A percentile compares a stretch with the other conserved stretches of the same genome.
Evolutionary conservation across 129 eudicot species (phyloP).

Genomic region (Chrysanthemum lavandulifolium): DNA sequence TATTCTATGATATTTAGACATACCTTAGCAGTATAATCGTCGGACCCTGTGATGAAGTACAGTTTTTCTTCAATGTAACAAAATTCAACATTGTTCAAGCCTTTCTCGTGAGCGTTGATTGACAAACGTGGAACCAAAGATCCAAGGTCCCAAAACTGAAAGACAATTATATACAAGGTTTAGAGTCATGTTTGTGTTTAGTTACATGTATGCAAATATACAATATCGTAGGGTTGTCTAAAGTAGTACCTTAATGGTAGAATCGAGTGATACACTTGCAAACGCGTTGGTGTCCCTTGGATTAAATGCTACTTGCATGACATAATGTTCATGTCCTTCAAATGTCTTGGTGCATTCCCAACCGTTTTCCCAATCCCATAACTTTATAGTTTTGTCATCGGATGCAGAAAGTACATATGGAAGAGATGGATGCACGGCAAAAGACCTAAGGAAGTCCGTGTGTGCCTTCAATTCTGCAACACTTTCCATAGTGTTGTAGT

Average conservation of each 20-base stretch:
- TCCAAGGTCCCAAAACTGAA: conserved; percentile 85
- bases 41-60: conserved; percentile 76
- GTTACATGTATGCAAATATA: not conserved
- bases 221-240: not conserved
- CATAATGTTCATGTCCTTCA: conserved; percentile 50
- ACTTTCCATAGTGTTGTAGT: conserved; percentile 33
- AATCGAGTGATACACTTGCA: conserved; percentile 45
- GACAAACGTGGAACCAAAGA: conserved; percentile 64
- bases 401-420: conserved; percentile 40
- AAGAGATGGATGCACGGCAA: too few relatives aligned
- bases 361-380: conserved; percentile 62
- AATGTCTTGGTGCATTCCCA: conserved; percentile 56
- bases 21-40: conserved; percentile 85
- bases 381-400: conserved; percentile 47
- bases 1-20: not conserved
- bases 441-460: too few relatives aligned
- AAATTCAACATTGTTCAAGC: conserved; percentile 71
- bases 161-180: conserved; percentile 11
- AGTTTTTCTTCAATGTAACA: conserved; percentile 59
- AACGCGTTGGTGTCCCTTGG: conserved; percentile 37
- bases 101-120: conserved; percentile 70
- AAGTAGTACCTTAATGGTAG: conserved; percentile 48
- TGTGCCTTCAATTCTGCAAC: too few relatives aligned
- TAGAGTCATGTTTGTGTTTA: not conserved
- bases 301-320: conserved; percentile 53